Percentiles rank a stretch among this genome's conserved stretches.
These are phyloP conservation scores for Termitomyces titanicus DNA, from an alignment of 768 basidiomycete species.

Conservation along the genomic window DNA sequence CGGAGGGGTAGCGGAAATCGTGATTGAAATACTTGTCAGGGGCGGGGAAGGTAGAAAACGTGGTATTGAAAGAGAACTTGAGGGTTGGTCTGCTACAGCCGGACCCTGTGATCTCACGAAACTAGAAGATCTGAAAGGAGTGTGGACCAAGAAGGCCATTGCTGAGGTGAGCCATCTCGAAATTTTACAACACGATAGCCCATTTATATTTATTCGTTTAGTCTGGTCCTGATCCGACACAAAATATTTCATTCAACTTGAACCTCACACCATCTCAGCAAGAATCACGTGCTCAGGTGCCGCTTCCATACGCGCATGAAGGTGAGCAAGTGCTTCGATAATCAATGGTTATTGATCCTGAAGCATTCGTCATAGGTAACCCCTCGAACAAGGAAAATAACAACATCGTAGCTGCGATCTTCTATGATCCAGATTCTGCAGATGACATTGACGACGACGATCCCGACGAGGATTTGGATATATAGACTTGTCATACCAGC, in stretches of 20 bases:
- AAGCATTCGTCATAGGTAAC: slow-evolving; percentile 28
- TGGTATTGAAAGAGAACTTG: slow-evolving; percentile 55
- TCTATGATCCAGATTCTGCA: slow-evolving; percentile 90
- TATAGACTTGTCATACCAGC: slow-evolving; percentile 32
- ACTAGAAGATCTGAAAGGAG: slow-evolving; percentile 48
- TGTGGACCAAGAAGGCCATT: slow-evolving; percentile 37
- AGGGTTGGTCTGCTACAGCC: slow-evolving; percentile 50
- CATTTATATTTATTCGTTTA: slow-evolving; percentile 9
- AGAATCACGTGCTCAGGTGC: slow-evolving; percentile 74
- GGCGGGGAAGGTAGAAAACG: slow-evolving; percentile 44
- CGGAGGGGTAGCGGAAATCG: slow-evolving; percentile 44
- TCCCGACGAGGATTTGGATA: slow-evolving; percentile 92
- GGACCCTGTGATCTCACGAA: slow-evolving; percentile 44
- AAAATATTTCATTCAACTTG: slow-evolving; percentile 84
- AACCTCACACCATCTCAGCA: slow-evolving; percentile 80
- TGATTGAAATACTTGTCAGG: slow-evolving; percentile 59
- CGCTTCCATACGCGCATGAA: slow-evolving; percentile 88
- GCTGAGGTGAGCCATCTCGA: slow-evolving; percentile 26
- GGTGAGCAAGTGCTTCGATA: slow-evolving; percentile 35
- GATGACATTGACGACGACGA: slow-evolving; percentile 96
- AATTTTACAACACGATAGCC: neutral
- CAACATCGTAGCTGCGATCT: slow-evolving; percentile 46
- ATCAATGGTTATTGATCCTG: neutral
- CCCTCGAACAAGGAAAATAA: slow-evolving; percentile 17
- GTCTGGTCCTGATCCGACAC: slow-evolving; percentile 54